Conservation (phyloP, 208 protist genomes). For the Trypanosoma melophagium region DNA sequence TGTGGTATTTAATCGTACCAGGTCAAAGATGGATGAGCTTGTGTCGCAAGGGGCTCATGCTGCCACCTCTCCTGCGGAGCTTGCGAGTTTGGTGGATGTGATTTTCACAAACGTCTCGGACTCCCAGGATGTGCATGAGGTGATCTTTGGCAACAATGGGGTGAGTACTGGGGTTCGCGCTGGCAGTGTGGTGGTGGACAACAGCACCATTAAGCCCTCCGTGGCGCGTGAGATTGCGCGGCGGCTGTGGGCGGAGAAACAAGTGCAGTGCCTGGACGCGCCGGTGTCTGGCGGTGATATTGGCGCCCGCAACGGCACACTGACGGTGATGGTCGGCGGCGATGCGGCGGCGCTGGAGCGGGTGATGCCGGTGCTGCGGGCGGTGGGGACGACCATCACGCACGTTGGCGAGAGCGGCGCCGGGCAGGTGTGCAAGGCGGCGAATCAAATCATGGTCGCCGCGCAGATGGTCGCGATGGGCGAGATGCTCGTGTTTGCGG, state of each 20-base stretch:
- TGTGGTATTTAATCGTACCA: slow-evolving; percentile 88
- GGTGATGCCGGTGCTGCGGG: slow-evolving; percentile 76
- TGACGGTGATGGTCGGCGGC: slow-evolving; percentile 96
- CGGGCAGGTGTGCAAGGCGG: slow-evolving; percentile 96
- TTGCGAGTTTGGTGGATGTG: slow-evolving; percentile 81
- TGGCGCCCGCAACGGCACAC: slow-evolving; percentile 89
- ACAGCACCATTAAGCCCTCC: slow-evolving; percentile 95
- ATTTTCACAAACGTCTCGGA: slow-evolving; percentile 94
- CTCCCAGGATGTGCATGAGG: slow-evolving; percentile 81
- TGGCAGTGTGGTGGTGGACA: slow-evolving; percentile 90
- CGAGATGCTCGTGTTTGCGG: slow-evolving; percentile 92
- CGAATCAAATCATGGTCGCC: slow-evolving; percentile 95
- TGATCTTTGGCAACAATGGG: slow-evolving; percentile 86
- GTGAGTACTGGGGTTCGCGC: slow-evolving; percentile 71
- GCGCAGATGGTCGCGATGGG: slow-evolving; percentile 93
- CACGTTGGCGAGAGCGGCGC: slow-evolving; percentile 85
- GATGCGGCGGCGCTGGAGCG: slow-evolving; percentile 65
- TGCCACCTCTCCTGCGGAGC: slow-evolving; percentile 70
- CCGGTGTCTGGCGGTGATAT: slow-evolving; percentile 95
- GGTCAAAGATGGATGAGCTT: slow-evolving; percentile 75
- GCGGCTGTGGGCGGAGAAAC: slow-evolving; percentile 70
- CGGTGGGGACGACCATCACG: slow-evolving; percentile 84
- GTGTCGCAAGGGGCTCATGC: slow-evolving; percentile 68
- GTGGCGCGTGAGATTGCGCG: slow-evolving; percentile 84
- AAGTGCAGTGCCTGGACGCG: slow-evolving; percentile 88